Conservation (phyloP, 306 rosid genomes). For the Cyclanthera cordifolia region DNA sequence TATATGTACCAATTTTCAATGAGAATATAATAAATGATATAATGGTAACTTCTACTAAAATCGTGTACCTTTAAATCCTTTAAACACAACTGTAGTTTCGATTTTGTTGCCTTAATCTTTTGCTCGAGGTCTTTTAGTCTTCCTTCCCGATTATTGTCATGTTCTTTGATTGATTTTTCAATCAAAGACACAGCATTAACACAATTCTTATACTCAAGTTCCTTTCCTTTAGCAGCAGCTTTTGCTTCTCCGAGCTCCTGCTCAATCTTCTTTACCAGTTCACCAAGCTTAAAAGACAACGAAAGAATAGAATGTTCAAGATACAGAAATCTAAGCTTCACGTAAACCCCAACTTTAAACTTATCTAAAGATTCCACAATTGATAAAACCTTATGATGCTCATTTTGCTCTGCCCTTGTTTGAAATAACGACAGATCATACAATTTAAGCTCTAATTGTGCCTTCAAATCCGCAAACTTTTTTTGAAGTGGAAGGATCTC, state of each 20-base stretch:
- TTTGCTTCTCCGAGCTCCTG: constrained; percentile 76
- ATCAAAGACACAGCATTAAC: constrained; percentile 49
- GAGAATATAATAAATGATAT: background rate
- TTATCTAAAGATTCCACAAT: background rate
- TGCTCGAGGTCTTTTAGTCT: constrained; percentile 75
- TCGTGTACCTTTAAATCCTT: constrained; percentile 53
- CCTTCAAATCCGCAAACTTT: constrained; percentile 51
- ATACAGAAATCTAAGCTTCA: background rate
- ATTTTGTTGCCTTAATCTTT: constrained; percentile 58
- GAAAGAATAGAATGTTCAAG: constrained; percentile 14
- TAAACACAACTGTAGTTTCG: constrained; percentile 67
- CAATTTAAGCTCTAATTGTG: constrained; percentile 65
- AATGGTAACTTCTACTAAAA: background rate
- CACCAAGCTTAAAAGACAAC: constrained; percentile 52
- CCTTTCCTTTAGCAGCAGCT: constrained; percentile 44
- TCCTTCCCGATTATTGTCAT: constrained; percentile 56
- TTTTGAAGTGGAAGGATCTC: constrained; percentile 73
- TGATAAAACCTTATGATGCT: constrained; percentile 73
- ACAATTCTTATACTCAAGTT: constrained; percentile 44
- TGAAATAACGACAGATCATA: constrained; percentile 78
- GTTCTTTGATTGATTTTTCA: constrained; percentile 80
- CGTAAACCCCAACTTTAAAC: background rate
- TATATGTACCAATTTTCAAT: background rate
- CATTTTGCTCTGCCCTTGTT: constrained; percentile 88
- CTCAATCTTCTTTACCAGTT: constrained; percentile 74